Evolutionary conservation across 2,329 filamentous ascomycete genomes (phyloP).

Genomic region (Ceratocystis cacaofunesta): DNA sequence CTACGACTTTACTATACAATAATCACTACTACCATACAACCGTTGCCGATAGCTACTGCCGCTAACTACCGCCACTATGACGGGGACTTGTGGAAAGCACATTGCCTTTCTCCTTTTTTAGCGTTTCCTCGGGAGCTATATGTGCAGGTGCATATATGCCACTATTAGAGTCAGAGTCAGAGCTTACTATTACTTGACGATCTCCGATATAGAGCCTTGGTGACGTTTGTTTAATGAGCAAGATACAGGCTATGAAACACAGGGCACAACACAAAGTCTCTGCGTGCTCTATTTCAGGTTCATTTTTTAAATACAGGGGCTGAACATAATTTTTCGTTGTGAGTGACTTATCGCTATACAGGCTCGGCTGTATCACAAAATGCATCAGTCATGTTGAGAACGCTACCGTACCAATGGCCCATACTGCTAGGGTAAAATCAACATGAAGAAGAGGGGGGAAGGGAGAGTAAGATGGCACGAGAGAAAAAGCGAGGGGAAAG

Average conservation of each 20-base stretch:
- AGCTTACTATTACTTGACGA: not conserved
- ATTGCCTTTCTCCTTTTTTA: not conserved
- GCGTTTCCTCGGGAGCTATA: not conserved
- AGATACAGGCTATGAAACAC: not conserved
- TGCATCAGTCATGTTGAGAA: not conserved
- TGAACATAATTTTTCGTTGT: too few species aligned
- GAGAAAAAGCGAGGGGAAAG: not conserved
- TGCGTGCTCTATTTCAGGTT: not conserved
- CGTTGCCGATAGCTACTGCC: not conserved
- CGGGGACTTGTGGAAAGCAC: not conserved
- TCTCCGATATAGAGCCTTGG: not conserved
- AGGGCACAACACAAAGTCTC: not conserved
- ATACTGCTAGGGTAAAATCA: not conserved
- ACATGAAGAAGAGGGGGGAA: not conserved
- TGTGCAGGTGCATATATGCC: conserved; percentile 1
- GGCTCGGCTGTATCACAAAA: not conserved
- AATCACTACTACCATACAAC: too few species aligned
- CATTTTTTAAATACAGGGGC: not conserved
- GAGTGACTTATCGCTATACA: not conserved
- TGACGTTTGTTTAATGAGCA: not conserved
- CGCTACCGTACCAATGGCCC: not conserved
- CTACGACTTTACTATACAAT: too few species aligned
- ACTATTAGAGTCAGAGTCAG: conserved; percentile 4
- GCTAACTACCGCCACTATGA: not conserved
- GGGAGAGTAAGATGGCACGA: too few species aligned